Percentiles rank a stretch among this genome's conserved stretches.
phyloP scores from a whole-genome alignment of 2,329 filamentous ascomycete species.

The Colletotrichum spinosum region DNA sequence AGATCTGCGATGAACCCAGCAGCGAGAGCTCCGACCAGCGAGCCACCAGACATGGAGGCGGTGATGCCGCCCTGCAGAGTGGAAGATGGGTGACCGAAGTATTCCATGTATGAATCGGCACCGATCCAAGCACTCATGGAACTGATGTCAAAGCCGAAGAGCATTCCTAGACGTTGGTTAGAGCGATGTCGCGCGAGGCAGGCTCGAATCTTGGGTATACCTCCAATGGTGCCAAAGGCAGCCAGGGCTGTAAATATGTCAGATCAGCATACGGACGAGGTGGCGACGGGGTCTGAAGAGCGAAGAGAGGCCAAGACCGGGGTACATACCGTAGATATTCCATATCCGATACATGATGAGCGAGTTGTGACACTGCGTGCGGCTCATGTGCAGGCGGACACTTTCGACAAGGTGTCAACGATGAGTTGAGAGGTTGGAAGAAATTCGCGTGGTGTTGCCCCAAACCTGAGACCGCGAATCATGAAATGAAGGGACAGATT shows the following conservation, averaged over 20 bases:
- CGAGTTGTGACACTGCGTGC: not conserved
- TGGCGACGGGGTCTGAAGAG: not conserved
- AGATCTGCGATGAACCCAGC: conserved; percentile 63
- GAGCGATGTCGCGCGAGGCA: too few relatives aligned
- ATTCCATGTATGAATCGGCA: conserved; percentile 62
- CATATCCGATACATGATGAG: conserved; percentile 49
- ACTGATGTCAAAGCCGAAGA: conserved; percentile 68
- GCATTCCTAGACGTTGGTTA: conserved; percentile 40
- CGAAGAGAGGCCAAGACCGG: not conserved
- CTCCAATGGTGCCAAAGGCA: conserved; percentile 55
- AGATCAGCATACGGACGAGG: not conserved
- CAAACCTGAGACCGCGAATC: not conserved
- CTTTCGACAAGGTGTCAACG: not conserved
- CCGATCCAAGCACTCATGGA: conserved; percentile 70
- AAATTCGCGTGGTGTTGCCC: not conserved
- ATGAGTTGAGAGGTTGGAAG: too few relatives aligned
- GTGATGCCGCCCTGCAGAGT: conserved; percentile 64
- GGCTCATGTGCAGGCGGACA: not conserved
- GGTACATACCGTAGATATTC: conserved; percentile 50
- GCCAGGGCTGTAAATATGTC: conserved; percentile 45
- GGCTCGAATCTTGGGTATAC: conserved; percentile 25
- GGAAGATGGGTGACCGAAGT: conserved; percentile 60
- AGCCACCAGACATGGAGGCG: conserved; percentile 63
- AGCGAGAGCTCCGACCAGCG: conserved; percentile 60
- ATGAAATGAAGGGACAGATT: too few relatives aligned